A percentile compares a stretch with the other conserved stretches of the same genome.
Conservation (phyloP, 768 basidiomycete genomes). For the Baorangia bicolor region DNA sequence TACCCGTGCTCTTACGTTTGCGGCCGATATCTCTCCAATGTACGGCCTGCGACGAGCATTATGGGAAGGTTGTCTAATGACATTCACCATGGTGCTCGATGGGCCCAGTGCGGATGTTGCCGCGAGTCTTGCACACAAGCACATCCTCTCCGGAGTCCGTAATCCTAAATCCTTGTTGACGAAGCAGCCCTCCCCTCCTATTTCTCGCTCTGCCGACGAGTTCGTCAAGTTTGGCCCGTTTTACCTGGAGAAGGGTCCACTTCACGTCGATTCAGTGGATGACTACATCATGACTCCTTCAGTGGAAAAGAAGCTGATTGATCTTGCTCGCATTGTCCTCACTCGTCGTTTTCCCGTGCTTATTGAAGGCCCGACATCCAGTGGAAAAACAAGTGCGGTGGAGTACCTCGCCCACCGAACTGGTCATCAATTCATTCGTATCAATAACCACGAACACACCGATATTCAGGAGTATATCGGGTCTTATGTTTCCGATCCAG, state of each 20-base stretch:
- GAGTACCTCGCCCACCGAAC: conserved; percentile 93
- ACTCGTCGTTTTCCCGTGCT: conserved; percentile 91
- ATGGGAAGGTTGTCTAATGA: conserved; percentile 98
- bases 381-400: conserved; percentile 95
- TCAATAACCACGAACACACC: conserved; percentile 99
- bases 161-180: conserved; percentile 75
- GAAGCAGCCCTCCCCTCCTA: conserved; percentile 62
- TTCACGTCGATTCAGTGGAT: conserved; percentile 60
- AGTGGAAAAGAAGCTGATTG: conserved; percentile 89
- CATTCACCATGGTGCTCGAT: conserved; percentile 95
- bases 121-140: conserved; percentile 65
- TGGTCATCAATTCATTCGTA: conserved; percentile 93
- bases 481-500: conserved; percentile 90
- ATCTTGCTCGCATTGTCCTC: conserved; percentile 88
- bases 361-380: conserved; percentile 97
- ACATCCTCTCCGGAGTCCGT: conserved; percentile 75
- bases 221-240: conserved; percentile 90
- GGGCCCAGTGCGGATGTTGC: conserved; percentile 65
- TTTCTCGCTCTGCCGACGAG: conserved; percentile 44
- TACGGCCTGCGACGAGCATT: conserved; percentile 84
- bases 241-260: conserved; percentile 78
- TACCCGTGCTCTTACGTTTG: conserved; percentile 85
- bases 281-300: conserved; percentile 96
- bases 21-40: conserved; percentile 70
- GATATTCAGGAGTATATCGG: conserved; percentile 99